Evolutionary conservation across 2,329 filamentous ascomycete species (phyloP), one percentile per base, ranked within the genome.

Genomic region (Hirsutella minnesotensis): DNA sequence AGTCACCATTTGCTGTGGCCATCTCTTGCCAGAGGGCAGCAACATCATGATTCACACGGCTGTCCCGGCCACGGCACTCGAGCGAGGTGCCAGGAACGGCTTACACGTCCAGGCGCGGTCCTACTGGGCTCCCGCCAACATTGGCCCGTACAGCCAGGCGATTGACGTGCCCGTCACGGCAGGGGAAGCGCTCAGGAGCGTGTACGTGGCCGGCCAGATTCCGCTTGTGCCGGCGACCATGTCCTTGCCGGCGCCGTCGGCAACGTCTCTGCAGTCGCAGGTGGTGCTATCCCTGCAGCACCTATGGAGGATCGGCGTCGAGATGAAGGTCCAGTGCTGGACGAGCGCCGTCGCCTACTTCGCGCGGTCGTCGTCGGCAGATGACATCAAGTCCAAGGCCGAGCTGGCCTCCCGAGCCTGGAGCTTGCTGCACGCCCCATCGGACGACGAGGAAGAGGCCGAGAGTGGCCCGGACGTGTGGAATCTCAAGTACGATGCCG

Each of bases 81-180:
- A 48, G 9, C 46, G 41, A 5, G 42, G 42, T n/a, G 53, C 57
- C 27, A 62, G 84, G 63, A 69, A 72, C 41, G 77, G 77, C 0
- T 72, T 96, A 1, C 92, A 98, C 59, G 89, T 98, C 5, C 92
- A 96, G 63, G 89, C 85, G 3, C 72, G 86, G 33, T 94, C 87
- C 10, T 96, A 96, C 69, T 98, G 92, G 92, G 92, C 92, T 0
- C 92, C 92, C 0, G 90, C 92, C 18, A 96, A 96, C 56, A 96
- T 98, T 42, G 92, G 92, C 0, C 92, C 92, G 0, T 96, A 96
- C 62, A 95, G 89, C 44, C 92, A 98, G 65, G 87, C 88, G 4
- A 79, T 92, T 40, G 70, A 74, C 2, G 64, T 77, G 10, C 63
- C 58, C 3, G 43, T 63, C 30, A 41, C 24, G 4, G 43, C 46